Conservation (phyloP, 1,139 yeast genomes). For the Wickerhamomyces sp. region DNA sequence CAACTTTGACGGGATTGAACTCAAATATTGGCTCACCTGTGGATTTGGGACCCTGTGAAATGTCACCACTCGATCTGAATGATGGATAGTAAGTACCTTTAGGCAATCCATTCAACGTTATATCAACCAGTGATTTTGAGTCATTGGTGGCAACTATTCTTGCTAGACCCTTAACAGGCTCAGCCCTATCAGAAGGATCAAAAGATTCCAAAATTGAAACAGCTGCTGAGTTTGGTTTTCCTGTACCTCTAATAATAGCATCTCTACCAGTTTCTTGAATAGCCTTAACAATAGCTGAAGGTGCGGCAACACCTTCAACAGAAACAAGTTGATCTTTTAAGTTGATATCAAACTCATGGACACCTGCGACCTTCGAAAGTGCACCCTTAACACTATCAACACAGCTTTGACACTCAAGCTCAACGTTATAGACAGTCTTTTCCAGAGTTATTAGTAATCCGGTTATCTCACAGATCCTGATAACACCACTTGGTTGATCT, state of each 20-base stretch:
- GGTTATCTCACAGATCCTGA: background rate
- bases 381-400: conserved; percentile 54
- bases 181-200: conserved; percentile 34
- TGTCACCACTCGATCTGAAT: conserved; percentile 67
- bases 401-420: conserved; percentile 69
- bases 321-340: conserved; percentile 52
- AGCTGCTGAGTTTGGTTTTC: conserved; percentile 82
- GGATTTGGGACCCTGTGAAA: conserved; percentile 66
- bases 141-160: conserved; percentile 69
- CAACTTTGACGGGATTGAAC: conserved; percentile 45
- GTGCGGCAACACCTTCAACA: conserved; percentile 63
- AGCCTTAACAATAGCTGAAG: conserved; percentile 59
- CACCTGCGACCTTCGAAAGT: conserved; percentile 41
- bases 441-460: conserved; percentile 8
- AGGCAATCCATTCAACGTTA: conserved; percentile 68
- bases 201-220: conserved; percentile 84
- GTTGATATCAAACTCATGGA: conserved; percentile 48
- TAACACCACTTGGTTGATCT: background rate
- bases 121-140: conserved; percentile 56
- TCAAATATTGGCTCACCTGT: conserved; percentile 52
- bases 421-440: conserved; percentile 71
- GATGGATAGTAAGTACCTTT: conserved; percentile 65
- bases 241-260: conserved; percentile 90
- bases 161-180: conserved; percentile 82
- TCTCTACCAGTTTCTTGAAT: conserved; percentile 75